Percentiles rank a stretch among this genome's conserved stretches.
Evolutionary conservation across 176 grass and related monocot genomes (phyloP).

Genomic region (Oryza nivara): DNA sequence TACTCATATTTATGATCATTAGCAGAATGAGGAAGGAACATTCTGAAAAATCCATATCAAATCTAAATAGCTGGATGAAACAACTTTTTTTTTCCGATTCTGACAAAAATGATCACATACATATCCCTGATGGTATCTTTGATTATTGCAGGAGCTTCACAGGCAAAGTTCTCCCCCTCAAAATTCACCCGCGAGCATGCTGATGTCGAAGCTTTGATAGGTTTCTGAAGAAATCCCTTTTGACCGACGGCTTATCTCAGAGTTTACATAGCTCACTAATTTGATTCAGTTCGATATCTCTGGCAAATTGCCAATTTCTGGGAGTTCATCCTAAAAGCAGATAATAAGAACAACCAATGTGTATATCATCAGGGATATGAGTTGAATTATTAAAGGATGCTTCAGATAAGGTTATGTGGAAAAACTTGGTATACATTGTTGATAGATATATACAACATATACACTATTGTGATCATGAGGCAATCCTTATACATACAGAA

Average conservation of each 20-base stretch:
- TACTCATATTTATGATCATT: background rate
- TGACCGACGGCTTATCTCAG: background rate
- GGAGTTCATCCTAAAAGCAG: background rate
- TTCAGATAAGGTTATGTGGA: background rate
- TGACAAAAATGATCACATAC: background rate
- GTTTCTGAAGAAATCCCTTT: background rate
- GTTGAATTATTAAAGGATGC: background rate
- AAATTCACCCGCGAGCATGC: background rate
- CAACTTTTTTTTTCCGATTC: background rate
- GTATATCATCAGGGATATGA: background rate
- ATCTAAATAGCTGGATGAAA: background rate
- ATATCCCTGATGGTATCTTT: constrained; percentile 26
- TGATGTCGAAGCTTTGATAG: constrained; percentile 50
- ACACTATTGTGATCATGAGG: too few relatives aligned
- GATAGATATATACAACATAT: background rate
- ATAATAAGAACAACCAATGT: background rate
- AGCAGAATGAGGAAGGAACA: background rate
- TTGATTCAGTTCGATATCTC: constrained; percentile 28
- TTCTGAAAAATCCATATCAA: background rate
- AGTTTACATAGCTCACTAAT: background rate
- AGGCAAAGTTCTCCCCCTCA: background rate
- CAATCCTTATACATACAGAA: too few relatives aligned
- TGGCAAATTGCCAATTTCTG: constrained; percentile 19
- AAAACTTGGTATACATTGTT: background rate
- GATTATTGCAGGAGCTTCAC: constrained; percentile 36